Percentiles rank a stretch among this genome's conserved stretches.
Evolutionary conservation across 352 stramenopile species (phyloP).

Genomic region (Phytopythium sindhum): DNA sequence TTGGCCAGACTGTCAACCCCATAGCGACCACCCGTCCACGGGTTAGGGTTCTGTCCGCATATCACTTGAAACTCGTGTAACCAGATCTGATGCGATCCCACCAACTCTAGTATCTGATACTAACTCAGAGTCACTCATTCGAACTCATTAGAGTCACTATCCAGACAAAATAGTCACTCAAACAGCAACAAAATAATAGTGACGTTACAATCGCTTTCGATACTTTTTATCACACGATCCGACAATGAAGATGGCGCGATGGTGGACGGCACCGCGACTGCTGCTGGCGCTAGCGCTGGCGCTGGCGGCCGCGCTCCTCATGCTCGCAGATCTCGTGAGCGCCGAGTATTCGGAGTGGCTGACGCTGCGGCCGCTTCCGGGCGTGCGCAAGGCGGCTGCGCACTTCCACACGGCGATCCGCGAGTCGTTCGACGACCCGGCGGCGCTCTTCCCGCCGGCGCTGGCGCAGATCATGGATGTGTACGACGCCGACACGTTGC

Average conservation of each 20-base stretch:
- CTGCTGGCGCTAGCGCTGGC: constrained; percentile 6
- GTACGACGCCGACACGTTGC: constrained; percentile 64
- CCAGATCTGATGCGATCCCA: too few relatives aligned
- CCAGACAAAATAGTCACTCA: too few relatives aligned
- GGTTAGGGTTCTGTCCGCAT: background rate
- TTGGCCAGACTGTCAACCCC: background rate
- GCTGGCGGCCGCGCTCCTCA: constrained; percentile 12
- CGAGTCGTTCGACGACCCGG: constrained; percentile 9
- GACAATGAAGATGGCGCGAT: background rate
- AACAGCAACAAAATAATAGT: too few relatives aligned
- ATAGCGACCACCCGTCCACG: background rate
- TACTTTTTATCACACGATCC: too few relatives aligned
- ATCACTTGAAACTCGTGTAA: too few relatives aligned
- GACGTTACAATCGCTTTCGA: too few relatives aligned
- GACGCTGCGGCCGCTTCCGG: constrained; percentile 43
- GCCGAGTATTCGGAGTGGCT: constrained; percentile 50
- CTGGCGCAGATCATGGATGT: constrained; percentile 70
- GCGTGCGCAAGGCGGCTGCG: constrained; percentile 43
- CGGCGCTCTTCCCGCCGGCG: constrained; percentile 41
- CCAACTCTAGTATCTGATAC: too few relatives aligned
- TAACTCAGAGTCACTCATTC: too few relatives aligned
- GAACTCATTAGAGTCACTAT: too few relatives aligned
- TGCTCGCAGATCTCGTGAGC: constrained; percentile 8
- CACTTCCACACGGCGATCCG: constrained; percentile 52
- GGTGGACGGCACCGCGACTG: constrained; percentile 8